Evolutionary conservation across 1,284 basidiomycete species (phyloP).

Genomic region (Bondarzewia mesenterica): DNA sequence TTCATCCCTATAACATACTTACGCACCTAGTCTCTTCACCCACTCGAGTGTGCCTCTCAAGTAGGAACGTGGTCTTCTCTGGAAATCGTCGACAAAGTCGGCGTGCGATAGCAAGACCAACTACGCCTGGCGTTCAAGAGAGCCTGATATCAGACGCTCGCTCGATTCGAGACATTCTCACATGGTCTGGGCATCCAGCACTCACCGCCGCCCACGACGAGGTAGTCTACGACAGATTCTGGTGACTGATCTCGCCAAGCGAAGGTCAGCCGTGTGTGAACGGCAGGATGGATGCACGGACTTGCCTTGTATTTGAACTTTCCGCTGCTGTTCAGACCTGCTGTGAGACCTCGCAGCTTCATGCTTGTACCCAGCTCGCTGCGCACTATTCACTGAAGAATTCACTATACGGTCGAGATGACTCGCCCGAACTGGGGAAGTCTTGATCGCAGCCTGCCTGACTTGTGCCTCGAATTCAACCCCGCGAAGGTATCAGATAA

Average conservation of each 20-base stretch:
- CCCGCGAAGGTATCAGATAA: too few species aligned
- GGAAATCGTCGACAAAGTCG: constrained; percentile 64
- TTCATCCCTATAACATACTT: neutral
- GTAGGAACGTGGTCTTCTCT: constrained; percentile 71
- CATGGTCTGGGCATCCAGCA: neutral
- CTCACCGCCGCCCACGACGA: constrained; percentile 87
- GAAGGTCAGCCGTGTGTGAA: neutral
- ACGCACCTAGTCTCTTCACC: constrained; percentile 81
- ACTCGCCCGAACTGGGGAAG: too few species aligned
- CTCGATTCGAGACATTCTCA: neutral
- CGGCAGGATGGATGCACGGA: neutral
- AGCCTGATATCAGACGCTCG: neutral
- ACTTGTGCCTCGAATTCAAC: too few species aligned
- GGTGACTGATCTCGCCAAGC: constrained; percentile 39
- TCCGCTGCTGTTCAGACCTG: constrained; percentile 22
- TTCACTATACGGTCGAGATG: too few species aligned
- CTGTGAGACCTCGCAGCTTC: neutral
- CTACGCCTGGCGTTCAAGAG: constrained; percentile 46
- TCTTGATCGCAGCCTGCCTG: too few species aligned
- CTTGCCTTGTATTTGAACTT: constrained; percentile 55
- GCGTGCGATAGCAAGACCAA: constrained; percentile 85
- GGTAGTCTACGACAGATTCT: constrained; percentile 75
- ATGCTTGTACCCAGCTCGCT: too few species aligned
- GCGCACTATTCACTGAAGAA: too few species aligned
- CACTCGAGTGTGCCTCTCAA: constrained; percentile 70